Evolutionary conservation across 768 basidiomycete species (phyloP).

Genomic region (Phylloporus sp.): DNA sequence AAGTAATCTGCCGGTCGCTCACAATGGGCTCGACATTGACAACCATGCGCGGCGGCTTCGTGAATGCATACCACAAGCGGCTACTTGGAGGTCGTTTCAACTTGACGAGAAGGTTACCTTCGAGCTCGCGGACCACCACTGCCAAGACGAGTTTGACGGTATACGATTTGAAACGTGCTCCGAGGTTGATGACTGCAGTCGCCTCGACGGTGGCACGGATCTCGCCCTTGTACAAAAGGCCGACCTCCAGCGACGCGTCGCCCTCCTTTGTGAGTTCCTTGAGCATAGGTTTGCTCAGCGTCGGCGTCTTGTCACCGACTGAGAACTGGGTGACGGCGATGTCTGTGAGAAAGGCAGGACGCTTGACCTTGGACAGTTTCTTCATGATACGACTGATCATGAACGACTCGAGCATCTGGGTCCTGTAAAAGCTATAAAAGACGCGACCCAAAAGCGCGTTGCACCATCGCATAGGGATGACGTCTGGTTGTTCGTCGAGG

Average conservation of each 20-base stretch:
- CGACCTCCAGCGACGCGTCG: slow-evolving; percentile 84
- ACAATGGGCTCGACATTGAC: slow-evolving; percentile 91
- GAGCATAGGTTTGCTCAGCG: slow-evolving; percentile 94
- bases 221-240: slow-evolving; percentile 80
- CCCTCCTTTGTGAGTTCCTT: slow-evolving; percentile 96
- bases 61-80: slow-evolving; percentile 92
- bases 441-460: slow-evolving; percentile 91
- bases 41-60: slow-evolving; percentile 81
- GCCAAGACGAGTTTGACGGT: slow-evolving; percentile 87
- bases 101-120: slow-evolving; percentile 85
- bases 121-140: slow-evolving; percentile 80
- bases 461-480: slow-evolving; percentile 96
- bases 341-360: slow-evolving; percentile 79
- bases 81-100: slow-evolving; percentile 94
- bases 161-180: slow-evolving; percentile 82
- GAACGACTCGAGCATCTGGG: slow-evolving; percentile 71
- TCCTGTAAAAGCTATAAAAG: slow-evolving; percentile 90
- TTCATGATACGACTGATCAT: slow-evolving; percentile 89
- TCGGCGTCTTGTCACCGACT: slow-evolving; percentile 78
- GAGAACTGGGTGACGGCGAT: slow-evolving; percentile 85
- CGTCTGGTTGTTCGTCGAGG: slow-evolving; percentile 90
- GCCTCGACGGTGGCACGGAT: slow-evolving; percentile 87
- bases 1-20: slow-evolving; percentile 89
- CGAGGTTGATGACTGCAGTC: slow-evolving; percentile 80
- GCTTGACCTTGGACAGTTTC: slow-evolving; percentile 88